These are phyloP conservation scores for Castanea crenata DNA, from an alignment of 306 rosid species.

Conservation along the genomic window DNA sequence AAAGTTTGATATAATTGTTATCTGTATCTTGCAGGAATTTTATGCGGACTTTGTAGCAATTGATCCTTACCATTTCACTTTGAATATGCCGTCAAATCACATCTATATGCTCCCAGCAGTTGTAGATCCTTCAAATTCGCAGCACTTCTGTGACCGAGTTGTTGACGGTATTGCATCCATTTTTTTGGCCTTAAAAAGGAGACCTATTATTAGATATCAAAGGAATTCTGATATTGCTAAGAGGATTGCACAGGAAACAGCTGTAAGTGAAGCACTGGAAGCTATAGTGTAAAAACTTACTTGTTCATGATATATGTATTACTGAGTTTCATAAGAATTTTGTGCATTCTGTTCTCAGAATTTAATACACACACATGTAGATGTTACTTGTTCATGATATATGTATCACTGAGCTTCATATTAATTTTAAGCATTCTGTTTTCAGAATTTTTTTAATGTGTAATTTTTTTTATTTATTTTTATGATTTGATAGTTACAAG, in stretches of 20 bases:
- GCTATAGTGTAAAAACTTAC: background rate
- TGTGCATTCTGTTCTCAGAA: background rate
- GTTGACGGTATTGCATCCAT: conserved; percentile 89
- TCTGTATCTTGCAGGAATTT: conserved; percentile 68
- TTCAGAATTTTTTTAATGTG: too few relatives aligned
- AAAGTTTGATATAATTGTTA: conserved; percentile 30
- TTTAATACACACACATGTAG: too few relatives aligned
- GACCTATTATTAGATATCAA: conserved; percentile 90
- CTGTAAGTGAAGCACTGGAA: conserved; percentile 41
- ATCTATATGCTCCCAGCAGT: conserved; percentile 89
- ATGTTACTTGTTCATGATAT: too few relatives aligned
- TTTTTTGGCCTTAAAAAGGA: conserved; percentile 81
- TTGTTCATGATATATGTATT: too few relatives aligned
- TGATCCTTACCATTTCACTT: conserved; percentile 86
- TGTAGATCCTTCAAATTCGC: conserved; percentile 71
- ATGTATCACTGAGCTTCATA: too few relatives aligned
- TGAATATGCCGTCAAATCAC: conserved; percentile 73
- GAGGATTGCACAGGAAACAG: conserved; percentile 86
- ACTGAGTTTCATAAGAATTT: background rate
- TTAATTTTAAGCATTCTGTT: too few relatives aligned
- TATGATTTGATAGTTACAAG: too few relatives aligned
- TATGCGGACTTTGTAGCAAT: conserved; percentile 82
- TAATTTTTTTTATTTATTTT: too few relatives aligned
- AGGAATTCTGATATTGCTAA: conserved; percentile 86
- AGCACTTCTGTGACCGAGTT: conserved; percentile 64